Evolutionary conservation across 208 protist genomes (phyloP).

Genomic region (Trypanosoma cruzi): DNA sequence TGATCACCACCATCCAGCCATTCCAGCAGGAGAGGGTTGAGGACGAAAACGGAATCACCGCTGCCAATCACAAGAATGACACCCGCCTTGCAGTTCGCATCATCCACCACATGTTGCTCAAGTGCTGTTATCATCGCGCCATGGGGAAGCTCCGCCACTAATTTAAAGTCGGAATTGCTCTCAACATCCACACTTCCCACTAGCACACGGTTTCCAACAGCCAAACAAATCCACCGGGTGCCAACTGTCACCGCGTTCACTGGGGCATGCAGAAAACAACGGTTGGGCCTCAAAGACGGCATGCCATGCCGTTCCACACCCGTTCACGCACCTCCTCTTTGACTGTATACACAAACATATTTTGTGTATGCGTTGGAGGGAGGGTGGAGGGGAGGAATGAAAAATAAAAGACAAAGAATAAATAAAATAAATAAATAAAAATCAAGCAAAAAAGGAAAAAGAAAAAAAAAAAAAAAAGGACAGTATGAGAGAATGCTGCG

Average conservation of each 20-base stretch:
- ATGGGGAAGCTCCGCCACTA: conserved; percentile 28
- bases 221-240: conserved; percentile 31
- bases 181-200: background rate
- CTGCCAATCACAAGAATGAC: conserved; percentile 22
- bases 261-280: conserved; percentile 26
- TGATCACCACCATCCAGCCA: background rate
- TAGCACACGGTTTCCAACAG: conserved; percentile 41
- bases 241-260: conserved; percentile 39
- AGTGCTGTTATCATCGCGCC: conserved; percentile 34
- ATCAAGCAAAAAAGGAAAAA: background rate
- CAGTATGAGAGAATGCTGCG: background rate
- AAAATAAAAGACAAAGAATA: background rate
- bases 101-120: conserved; percentile 10
- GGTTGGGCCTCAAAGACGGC: background rate
- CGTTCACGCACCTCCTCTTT: background rate
- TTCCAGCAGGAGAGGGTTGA: background rate
- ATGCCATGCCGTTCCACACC: background rate
- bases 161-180: background rate
- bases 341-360: background rate
- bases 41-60: conserved; percentile 13
- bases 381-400: too few relatives aligned
- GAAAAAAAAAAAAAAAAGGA: background rate
- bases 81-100: background rate
- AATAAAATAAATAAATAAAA: too few relatives aligned
- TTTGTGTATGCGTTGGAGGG: background rate